phyloP scores from a whole-genome alignment of 768 basidiomycete genomes.

The Pilatotrama ljubarskyi region DNA sequence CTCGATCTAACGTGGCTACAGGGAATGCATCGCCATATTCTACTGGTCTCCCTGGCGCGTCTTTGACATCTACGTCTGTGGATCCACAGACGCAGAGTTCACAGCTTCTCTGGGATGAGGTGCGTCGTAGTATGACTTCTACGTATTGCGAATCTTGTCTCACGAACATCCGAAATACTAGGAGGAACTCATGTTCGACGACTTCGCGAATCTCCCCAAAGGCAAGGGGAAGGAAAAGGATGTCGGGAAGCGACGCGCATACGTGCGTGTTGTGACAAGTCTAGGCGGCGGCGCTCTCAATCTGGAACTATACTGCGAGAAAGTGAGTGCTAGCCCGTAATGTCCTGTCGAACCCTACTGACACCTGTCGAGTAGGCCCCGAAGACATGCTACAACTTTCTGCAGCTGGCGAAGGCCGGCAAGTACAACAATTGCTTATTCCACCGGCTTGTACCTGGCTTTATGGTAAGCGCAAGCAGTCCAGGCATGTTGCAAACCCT shows the following conservation, averaged over 20 bases:
- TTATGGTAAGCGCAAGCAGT: constrained; percentile 69
- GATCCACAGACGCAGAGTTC: constrained; percentile 72
- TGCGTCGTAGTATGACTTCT: too few species aligned
- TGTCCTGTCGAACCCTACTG: not conserved
- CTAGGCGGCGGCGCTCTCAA: constrained; percentile 85
- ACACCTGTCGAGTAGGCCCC: constrained; percentile 64
- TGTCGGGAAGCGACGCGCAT: constrained; percentile 86
- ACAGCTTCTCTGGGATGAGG: constrained; percentile 94
- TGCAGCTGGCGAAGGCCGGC: constrained; percentile 87
- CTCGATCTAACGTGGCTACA: constrained; percentile 31
- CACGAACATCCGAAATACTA: too few species aligned
- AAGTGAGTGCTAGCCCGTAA: constrained; percentile 46
- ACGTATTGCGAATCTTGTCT: too few species aligned
- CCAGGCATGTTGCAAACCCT: not conserved
- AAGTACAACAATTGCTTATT: constrained; percentile 91
- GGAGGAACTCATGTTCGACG: constrained; percentile 99
- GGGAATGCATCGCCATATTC: constrained; percentile 94
- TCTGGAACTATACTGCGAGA: constrained; percentile 85
- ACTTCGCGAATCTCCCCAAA: constrained; percentile 75
- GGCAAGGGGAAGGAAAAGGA: constrained; percentile 94
- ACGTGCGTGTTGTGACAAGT: constrained; percentile 93
- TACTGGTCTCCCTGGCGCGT: constrained; percentile 86
- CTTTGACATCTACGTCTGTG: constrained; percentile 89
- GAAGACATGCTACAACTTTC: constrained; percentile 97
- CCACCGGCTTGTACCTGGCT: constrained; percentile 90